These are phyloP conservation scores for Pyrus bretschneideri DNA, from an alignment of 306 rosid species.

Conservation along the genomic window DNA sequence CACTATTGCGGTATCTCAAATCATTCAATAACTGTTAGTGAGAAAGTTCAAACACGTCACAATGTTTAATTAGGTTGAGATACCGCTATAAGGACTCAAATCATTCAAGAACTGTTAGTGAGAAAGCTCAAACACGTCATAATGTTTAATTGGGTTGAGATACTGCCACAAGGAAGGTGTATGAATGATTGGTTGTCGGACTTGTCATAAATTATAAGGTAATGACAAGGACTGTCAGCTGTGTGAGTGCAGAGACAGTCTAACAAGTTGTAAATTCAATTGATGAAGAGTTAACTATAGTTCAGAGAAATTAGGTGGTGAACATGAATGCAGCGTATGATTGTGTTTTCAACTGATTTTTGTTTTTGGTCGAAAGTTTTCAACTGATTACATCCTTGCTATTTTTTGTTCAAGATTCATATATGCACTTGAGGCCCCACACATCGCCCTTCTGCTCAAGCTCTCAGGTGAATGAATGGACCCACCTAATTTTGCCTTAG, in stretches of 20 bases:
- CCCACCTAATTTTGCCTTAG: neutral
- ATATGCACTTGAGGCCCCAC: too few species aligned
- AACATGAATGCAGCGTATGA: neutral
- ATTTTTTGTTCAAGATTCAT: too few species aligned
- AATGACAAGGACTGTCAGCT: neutral
- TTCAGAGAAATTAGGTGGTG: neutral
- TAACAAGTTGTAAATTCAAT: neutral
- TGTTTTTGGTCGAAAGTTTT: neutral
- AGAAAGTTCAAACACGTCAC: too few species aligned
- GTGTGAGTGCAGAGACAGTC: neutral
- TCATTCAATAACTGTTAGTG: too few species aligned
- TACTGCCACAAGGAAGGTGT: neutral
- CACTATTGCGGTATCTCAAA: neutral
- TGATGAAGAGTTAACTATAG: neutral
- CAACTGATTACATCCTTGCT: neutral
- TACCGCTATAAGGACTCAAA: too few species aligned
- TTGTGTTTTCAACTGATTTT: neutral
- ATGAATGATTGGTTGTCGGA: neutral
- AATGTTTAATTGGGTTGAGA: too few species aligned
- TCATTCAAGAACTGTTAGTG: too few species aligned
- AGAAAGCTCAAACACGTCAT: too few species aligned
- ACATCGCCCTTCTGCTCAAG: too few species aligned
- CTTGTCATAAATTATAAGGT: neutral
- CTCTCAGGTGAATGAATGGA: too few species aligned
- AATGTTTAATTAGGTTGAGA: too few species aligned